Evolutionary conservation across 352 stramenopile genomes (phyloP).

Genomic region (Blastocystis sp.): DNA sequence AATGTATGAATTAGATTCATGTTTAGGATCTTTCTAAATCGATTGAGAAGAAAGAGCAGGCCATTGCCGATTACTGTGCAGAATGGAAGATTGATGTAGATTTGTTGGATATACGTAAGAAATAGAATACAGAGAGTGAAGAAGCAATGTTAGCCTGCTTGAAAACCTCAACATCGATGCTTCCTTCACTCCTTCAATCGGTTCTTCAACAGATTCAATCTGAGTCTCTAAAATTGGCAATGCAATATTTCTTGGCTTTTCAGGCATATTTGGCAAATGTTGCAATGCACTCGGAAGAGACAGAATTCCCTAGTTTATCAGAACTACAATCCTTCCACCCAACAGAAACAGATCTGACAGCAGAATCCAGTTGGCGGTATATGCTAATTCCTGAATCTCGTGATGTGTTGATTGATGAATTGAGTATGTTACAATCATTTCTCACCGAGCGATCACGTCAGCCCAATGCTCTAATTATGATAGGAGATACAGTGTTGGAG

Average conservation of each 20-base stretch:
- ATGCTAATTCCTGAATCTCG: neutral
- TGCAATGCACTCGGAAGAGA: neutral
- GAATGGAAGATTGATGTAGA: slow-evolving; percentile 16
- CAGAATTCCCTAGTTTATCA: neutral
- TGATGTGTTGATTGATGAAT: neutral
- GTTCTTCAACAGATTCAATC: neutral
- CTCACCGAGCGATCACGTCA: neutral
- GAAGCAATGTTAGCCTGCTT: neutral
- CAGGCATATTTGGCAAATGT: slow-evolving; percentile 15
- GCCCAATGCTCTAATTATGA: neutral
- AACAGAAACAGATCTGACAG: neutral
- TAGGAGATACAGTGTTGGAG: neutral
- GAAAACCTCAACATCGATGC: neutral
- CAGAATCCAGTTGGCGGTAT: neutral
- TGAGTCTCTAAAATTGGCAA: neutral
- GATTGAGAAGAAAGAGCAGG: slow-evolving; percentile 5
- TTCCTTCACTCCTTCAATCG: neutral
- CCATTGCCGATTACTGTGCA: neutral
- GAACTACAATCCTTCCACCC: neutral
- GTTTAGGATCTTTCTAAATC: neutral
- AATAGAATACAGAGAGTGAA: neutral
- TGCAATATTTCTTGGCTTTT: neutral
- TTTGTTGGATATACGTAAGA: neutral
- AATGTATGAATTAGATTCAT: neutral
- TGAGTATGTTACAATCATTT: slow-evolving; percentile 15